Evolutionary conservation across 1,284 basidiomycete genomes (phyloP), one percentile per base, ranked within the genome.

Genomic region (Apiotrichum sp.): DNA sequence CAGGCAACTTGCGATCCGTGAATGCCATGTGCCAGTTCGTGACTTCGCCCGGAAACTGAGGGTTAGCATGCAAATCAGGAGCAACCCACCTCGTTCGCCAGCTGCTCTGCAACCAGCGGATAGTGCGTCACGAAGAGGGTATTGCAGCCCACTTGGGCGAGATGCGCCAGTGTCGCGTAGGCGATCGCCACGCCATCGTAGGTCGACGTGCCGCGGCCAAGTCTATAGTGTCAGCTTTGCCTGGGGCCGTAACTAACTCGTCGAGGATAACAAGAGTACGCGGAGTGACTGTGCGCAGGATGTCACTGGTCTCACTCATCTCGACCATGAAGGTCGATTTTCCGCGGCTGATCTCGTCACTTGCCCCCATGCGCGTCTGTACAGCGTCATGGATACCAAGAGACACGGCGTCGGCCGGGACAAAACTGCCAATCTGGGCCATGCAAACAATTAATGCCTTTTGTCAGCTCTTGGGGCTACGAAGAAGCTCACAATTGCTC

Each of bases 311-410:
- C 73, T 98, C 93, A 7, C 86, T 81, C 78, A 98, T 86, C 76
- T 98, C 95, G 1, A 96, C 88, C 91, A 96, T 93, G 68, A 93
- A 95, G 0, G 93, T 97, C 1, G 88, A 91, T 29, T 89, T 84
- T 0, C 90, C 90, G 38, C 86, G 80, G 2, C 85, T 82, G 36
- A 97, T 75, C 61, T 93, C 88, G 69, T 97, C 93, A 5, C 85
- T 86, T 0, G 93, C 71, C 32, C 70, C 71, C 73, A 73, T 72
- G 5, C 73, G 67, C 90, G 91, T 93, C 22, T 89, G 80, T 11
- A 98, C 84, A 0, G 86, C 84, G 69, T 98, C 93, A 53, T 92
- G 80, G 47, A 93, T 77, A 6, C 87, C 83, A 46, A 97, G 73
- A 57, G 75, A 84, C 44, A 88, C 87, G 0, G 82, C 80, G 9